These are phyloP conservation scores for Trifolium repens DNA, from an alignment of 306 rosid genomes.

Conservation along the genomic window DNA sequence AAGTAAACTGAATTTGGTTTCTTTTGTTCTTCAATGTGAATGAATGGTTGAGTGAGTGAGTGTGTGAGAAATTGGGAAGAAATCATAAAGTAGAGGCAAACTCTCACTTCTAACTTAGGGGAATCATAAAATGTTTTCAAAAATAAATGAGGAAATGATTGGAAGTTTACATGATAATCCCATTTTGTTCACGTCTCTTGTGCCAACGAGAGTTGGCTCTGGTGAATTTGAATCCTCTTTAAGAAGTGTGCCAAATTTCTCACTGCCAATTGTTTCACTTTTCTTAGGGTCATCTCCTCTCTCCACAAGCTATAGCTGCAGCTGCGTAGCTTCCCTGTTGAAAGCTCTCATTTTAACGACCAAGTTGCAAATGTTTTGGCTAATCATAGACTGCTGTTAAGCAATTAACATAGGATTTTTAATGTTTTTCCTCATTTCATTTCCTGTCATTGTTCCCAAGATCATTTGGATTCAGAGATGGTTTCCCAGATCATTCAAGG, in stretches of 20 bases:
- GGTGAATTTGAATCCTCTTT: too few relatives aligned
- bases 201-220: too few relatives aligned
- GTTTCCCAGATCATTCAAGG: neutral
- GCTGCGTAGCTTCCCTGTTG: too few relatives aligned
- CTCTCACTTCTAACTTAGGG: neutral
- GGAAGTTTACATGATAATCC: neutral
- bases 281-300: too few relatives aligned
- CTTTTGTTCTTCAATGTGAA: neutral
- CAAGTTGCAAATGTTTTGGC: too few relatives aligned
- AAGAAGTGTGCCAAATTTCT: too few relatives aligned
- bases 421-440: neutral
- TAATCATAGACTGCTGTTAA: neutral
- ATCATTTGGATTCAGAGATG: neutral
- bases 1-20: conserved; percentile 4
- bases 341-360: too few relatives aligned
- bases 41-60: neutral
- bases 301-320: too few relatives aligned
- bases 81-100: neutral
- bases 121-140: too few relatives aligned
- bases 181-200: neutral
- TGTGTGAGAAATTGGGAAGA: neutral
- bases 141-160: too few relatives aligned
- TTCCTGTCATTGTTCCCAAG: neutral
- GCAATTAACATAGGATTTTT: neutral
- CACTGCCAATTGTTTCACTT: too few relatives aligned